These are phyloP conservation scores for Verticillium nonalfalfae DNA, from an alignment of 2,329 filamentous ascomycete genomes.

Conservation along the genomic window DNA sequence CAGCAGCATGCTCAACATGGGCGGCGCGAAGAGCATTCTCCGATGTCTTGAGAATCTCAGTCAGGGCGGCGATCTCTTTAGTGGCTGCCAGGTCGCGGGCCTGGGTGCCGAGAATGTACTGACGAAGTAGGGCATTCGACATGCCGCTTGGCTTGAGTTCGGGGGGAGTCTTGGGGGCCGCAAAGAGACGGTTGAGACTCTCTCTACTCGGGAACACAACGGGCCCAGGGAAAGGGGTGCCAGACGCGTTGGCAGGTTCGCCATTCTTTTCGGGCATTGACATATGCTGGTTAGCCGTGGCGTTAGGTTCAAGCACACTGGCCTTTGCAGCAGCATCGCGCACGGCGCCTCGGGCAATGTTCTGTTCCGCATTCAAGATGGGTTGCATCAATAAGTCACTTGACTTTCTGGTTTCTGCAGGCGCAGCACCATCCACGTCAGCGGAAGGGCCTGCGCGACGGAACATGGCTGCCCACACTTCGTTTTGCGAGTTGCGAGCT, in stretches of 20 bases:
- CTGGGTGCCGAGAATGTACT: not conserved
- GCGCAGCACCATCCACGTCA: not conserved
- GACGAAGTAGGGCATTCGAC: not conserved
- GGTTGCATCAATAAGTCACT: no score
- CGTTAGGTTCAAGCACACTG: no score
- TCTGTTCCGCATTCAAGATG: no score
- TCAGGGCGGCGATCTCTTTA: not conserved
- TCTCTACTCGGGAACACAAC: not conserved
- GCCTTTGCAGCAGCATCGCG: no score
- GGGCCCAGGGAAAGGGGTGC: no score
- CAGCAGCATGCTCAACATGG: not conserved
- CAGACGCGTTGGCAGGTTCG: not conserved
- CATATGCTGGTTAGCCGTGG: no score
- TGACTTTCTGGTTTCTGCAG: not conserved
- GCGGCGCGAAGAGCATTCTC: not conserved
- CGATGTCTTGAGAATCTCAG: not conserved
- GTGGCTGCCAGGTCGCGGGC: not conserved
- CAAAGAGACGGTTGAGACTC: not conserved
- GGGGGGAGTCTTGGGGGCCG: not conserved
- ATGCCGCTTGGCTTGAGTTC: not conserved
- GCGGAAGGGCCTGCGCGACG: not conserved
- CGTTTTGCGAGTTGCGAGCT: not conserved
- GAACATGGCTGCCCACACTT: not conserved
- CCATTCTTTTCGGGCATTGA: no score
- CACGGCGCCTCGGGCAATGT: no score